Evolutionary conservation across 768 basidiomycete genomes (phyloP).

Genomic region (Lanmaoa rubissima): DNA sequence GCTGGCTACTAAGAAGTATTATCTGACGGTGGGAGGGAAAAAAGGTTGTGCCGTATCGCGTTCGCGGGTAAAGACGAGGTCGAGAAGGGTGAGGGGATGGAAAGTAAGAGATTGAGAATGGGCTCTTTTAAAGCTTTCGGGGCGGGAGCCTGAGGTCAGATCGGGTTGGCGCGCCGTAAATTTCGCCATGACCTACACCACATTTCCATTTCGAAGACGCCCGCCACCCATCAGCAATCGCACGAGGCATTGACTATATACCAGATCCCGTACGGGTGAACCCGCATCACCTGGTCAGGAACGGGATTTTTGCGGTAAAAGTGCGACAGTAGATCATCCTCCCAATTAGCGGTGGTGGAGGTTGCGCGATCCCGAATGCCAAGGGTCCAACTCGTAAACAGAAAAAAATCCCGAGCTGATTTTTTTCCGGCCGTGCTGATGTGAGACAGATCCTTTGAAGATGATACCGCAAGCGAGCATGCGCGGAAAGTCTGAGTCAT

Average conservation of each 20-base stretch:
- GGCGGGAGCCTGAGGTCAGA: not conserved
- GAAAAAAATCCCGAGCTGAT: not conserved
- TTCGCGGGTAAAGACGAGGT: not conserved
- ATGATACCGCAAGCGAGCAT: conserved; percentile 1
- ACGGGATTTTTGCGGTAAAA: conserved; percentile 8
- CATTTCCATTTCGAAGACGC: conserved; percentile 19
- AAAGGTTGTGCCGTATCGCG: not conserved
- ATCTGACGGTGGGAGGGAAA: not conserved
- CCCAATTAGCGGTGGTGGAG: not conserved
- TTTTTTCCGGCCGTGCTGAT: conserved; percentile 1
- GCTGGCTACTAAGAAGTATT: not conserved
- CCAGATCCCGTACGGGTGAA: conserved; percentile 4
- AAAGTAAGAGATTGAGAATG: not conserved
- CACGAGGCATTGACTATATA: conserved; percentile 25
- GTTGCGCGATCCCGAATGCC: not conserved
- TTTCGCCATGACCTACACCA: conserved; percentile 9
- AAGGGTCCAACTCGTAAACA: not conserved
- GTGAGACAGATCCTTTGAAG: conserved; percentile 1
- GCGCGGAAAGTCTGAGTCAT: not conserved
- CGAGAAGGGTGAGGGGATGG: not conserved
- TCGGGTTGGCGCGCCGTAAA: conserved; percentile 17
- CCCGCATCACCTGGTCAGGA: not conserved
- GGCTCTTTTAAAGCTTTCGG: conserved; percentile 6
- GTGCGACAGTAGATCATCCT: not conserved
- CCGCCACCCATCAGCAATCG: conserved; percentile 19